Base-by-base conservation (phyloP, 768 basidiomycete genomes). In the Leccinellum rugosiceps region DNA sequence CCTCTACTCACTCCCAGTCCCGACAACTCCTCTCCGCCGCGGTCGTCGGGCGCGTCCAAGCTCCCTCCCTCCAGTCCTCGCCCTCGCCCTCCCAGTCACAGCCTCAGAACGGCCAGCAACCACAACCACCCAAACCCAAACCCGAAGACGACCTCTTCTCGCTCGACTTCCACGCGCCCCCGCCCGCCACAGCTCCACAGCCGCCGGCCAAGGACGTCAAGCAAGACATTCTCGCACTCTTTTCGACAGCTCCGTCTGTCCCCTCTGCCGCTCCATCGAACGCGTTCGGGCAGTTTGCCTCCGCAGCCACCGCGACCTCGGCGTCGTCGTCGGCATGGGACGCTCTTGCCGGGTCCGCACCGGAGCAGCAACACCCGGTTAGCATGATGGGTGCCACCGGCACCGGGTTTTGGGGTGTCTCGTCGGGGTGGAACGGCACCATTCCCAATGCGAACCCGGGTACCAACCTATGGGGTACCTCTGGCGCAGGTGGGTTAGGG, bases 141-240 rank as follows among this genome's bases (percentile, higher is more conserved):
- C 71, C 80, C 13, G 72, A 77, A 56, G 80, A 87, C 59, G 89
- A 90, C 64, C 75, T 96, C 8, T 94, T 95, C 69, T 83, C 87
- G 26, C 84, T 95, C 54, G 92, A 95, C 71, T 96, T 95, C 72
- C 87, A 89, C 63, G 77, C 85, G 1, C 84, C 88, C 1, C 45
- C 76, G 8, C 28, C 60, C 9, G 63, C 64, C 6, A 67, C 71
- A 2, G 54, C 75, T 1, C 59, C 63, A 2, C 66, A 74, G 15
- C 71, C 68, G 45, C 76, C 80, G 0, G 80, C 79, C 69, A 91
- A 90, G 66, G 87, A 91, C 64, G 80, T 86, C 46, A 94, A 93
- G 63, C 81, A 90, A 54, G 89, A 95, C 62, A 95, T 95, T 61
- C 77, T 95, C 17, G 90, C 90, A 0, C 79, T 95, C 43, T 94